A percentile compares a stretch with the other conserved stretches of the same genome.
These are phyloP conservation scores for Geum urbanum DNA, from an alignment of 306 rosid genomes.

Conservation along the genomic window DNA sequence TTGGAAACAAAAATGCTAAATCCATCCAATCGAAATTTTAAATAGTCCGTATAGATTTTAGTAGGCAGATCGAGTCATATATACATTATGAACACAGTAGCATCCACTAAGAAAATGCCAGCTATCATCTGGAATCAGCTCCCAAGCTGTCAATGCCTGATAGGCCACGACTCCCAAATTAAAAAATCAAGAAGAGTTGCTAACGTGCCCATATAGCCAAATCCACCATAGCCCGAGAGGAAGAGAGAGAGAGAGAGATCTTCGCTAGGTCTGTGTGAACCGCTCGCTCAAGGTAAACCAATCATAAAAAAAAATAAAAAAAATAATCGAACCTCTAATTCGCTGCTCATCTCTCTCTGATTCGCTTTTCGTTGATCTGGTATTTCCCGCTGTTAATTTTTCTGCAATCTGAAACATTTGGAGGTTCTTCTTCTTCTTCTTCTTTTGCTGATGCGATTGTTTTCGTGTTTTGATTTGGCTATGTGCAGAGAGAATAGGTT, in stretches of 20 bases:
- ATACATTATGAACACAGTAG: no score
- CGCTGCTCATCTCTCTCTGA: constrained; percentile 23
- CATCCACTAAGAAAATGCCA: constrained; percentile 9
- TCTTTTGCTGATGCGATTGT: not conserved
- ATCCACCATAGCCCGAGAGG: not conserved
- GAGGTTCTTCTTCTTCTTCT: not conserved
- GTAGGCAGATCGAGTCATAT: no score
- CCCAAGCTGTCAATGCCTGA: not conserved
- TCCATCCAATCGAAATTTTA: no score
- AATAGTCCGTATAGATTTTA: no score
- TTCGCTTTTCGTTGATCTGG: constrained; percentile 32
- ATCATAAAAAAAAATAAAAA: no score
- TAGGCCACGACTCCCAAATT: not conserved
- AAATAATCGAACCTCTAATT: not conserved
- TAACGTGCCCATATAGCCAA: constrained; percentile 10
- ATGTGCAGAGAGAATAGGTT: constrained; percentile 18
- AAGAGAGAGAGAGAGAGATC: not conserved
- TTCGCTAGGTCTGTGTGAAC: constrained; percentile 19
- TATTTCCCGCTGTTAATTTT: constrained; percentile 18
- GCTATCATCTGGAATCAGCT: not conserved
- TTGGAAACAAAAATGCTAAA: no score
- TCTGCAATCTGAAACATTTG: constrained; percentile 14
- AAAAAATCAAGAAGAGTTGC: not conserved
- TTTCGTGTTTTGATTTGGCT: not conserved
- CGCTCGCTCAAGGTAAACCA: constrained; percentile 25